phyloP scores from a whole-genome alignment of 2,329 filamentous ascomycete genomes.

The Albifimbria verrucaria region DNA sequence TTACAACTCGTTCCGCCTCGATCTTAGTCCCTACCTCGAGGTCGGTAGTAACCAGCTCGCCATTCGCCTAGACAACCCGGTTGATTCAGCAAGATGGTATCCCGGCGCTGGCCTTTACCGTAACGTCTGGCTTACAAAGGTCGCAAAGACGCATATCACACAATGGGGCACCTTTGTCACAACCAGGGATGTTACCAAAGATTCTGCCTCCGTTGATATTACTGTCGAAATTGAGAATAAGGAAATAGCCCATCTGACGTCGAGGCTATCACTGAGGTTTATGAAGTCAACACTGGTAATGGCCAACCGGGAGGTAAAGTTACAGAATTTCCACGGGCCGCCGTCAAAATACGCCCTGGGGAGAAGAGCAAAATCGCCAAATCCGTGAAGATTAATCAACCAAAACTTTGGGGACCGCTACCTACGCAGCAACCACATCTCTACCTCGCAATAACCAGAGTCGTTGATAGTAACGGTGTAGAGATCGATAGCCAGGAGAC shows the following conservation, averaged over 20 bases:
- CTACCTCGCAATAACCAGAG: constrained; percentile 42
- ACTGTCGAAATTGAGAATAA: constrained; percentile 45
- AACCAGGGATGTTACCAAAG: constrained; percentile 38
- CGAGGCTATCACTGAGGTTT: constrained; percentile 37
- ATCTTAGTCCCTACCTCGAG: constrained; percentile 41
- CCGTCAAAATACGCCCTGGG: constrained; percentile 25
- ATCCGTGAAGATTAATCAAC: constrained; percentile 27
- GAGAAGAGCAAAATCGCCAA: constrained; percentile 28
- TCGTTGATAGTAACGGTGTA: constrained; percentile 20
- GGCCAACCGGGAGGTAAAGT: constrained; percentile 22
- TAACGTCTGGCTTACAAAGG: constrained; percentile 51
- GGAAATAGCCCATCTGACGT: constrained; percentile 26
- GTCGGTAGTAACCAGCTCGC: constrained; percentile 40
- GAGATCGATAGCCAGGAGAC: constrained; percentile 45
- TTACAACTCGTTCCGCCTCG: constrained; percentile 48
- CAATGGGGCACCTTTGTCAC: constrained; percentile 49
- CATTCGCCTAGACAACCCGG: constrained; percentile 47
- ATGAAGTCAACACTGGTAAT: constrained; percentile 30
- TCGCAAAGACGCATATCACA: constrained; percentile 40
- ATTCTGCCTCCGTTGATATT: constrained; percentile 42
- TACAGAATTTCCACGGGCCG: constrained; percentile 28
- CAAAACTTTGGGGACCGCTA: constrained; percentile 45
- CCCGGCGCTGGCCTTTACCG: constrained; percentile 52
- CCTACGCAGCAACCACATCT: constrained; percentile 43
- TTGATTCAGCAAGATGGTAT: constrained; percentile 50